These are phyloP conservation scores for Dianthus caryophyllus DNA, from an alignment of 148 eudicot genomes.

Conservation along the genomic window DNA sequence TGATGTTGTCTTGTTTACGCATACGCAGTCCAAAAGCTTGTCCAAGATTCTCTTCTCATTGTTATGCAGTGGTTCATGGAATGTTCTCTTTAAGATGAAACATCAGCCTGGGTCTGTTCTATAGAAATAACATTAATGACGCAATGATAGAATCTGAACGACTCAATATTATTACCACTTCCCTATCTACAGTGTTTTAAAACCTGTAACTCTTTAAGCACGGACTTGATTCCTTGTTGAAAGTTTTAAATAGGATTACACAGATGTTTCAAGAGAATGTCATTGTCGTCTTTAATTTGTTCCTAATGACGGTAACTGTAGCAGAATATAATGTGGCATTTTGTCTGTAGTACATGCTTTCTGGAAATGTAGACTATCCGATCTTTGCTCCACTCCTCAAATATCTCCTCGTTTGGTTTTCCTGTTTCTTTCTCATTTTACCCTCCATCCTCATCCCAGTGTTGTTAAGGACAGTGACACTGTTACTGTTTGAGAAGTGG, in stretches of 20 bases:
- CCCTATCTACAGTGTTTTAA: not conserved
- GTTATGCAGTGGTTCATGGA: not conserved
- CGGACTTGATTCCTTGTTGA: not conserved
- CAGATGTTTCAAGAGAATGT: not conserved
- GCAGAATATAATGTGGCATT: not conserved
- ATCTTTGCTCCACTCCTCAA: not conserved
- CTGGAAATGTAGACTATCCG: not conserved
- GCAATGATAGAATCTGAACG: too few species aligned
- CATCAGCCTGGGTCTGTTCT: not conserved
- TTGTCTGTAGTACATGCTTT: not conserved
- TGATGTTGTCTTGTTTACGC: not conserved
- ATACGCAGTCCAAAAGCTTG: not conserved
- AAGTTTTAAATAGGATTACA: not conserved
- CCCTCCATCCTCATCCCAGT: too few species aligned
- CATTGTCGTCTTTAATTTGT: not conserved
- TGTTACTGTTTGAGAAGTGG: too few species aligned
- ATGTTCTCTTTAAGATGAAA: not conserved
- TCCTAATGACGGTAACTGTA: not conserved
- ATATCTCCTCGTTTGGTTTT: not conserved
- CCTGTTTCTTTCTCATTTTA: too few species aligned
- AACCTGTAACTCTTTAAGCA: not conserved
- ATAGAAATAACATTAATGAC: too few species aligned
- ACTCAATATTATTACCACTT: not conserved
- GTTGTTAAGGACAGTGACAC: too few species aligned
- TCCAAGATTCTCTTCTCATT: not conserved